These are phyloP conservation scores for Boletus eberwhitei DNA, from an alignment of 768 basidiomycete genomes.

Conservation along the genomic window DNA sequence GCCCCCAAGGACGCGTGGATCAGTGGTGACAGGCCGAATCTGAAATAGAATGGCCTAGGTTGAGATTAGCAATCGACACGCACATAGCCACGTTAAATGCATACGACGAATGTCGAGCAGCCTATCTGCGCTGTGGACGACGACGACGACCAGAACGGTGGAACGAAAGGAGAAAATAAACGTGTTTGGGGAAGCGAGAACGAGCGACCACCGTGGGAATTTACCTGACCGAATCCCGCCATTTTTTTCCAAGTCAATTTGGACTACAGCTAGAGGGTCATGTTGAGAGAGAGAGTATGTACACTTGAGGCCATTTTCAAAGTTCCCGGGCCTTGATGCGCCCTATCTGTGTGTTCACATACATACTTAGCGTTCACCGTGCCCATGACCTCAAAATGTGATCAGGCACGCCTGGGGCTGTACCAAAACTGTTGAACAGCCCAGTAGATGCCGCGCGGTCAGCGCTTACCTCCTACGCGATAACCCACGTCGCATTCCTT, in stretches of 20 bases:
- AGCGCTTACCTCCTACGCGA: conserved; percentile 22
- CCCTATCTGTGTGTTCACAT: neutral
- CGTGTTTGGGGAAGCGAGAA: neutral
- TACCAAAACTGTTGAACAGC: conserved; percentile 3
- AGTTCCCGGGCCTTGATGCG: neutral
- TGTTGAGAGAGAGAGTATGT: too few species aligned
- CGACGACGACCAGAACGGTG: neutral
- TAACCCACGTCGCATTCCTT: neutral
- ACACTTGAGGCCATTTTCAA: too few species aligned
- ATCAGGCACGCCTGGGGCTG: conserved; percentile 28
- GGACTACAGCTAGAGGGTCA: too few species aligned
- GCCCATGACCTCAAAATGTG: neutral
- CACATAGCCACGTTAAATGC: neutral
- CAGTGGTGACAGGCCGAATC: conserved; percentile 8
- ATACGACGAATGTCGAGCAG: conserved; percentile 2
- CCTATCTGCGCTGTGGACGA: neutral
- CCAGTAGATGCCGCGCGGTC: too few species aligned
- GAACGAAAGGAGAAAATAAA: conserved; percentile 2
- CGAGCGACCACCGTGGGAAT: conserved; percentile 12
- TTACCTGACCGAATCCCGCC: too few species aligned
- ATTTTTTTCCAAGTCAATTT: too few species aligned
- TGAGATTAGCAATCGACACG: conserved; percentile 2
- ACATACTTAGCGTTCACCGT: neutral
- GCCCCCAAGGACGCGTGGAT: conserved; percentile 13
- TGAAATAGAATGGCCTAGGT: conserved; percentile 1